Percentiles rank a stretch among this genome's conserved stretches.
phyloP scores from a whole-genome alignment of 257 asterid genomes.

The Perilla frutescens region DNA sequence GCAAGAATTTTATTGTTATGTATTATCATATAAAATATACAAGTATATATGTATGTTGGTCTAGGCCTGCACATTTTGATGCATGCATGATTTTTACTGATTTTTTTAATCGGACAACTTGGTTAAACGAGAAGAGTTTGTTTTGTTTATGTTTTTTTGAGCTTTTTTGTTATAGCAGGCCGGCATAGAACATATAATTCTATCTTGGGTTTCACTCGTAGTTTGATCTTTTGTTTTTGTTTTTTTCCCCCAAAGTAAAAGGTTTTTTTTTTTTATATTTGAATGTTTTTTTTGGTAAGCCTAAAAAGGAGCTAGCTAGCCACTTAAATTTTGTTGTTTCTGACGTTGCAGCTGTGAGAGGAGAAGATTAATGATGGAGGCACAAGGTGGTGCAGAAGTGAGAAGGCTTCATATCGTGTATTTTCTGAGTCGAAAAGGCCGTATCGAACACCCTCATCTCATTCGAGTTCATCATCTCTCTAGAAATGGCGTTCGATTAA shows the following conservation, averaged over 20 bases:
- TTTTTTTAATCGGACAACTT: conserved; percentile 34
- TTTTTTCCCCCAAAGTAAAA: conserved; percentile 1
- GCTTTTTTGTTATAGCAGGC: conserved; percentile 51
- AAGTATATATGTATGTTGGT: conserved; percentile 21
- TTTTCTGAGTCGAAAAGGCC: conserved; percentile 79
- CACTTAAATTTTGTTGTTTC: conserved; percentile 29
- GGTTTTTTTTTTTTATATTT: too few species aligned
- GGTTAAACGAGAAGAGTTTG: conserved; percentile 43
- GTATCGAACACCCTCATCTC: conserved; percentile 88
- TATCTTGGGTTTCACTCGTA: conserved; percentile 48
- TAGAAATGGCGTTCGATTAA: conserved; percentile 70
- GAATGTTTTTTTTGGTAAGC: background rate
- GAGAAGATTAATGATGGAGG: conserved; percentile 80
- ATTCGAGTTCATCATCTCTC: conserved; percentile 77
- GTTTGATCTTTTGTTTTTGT: conserved; percentile 31
- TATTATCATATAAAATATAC: conserved; percentile 2
- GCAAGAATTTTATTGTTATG: conserved; percentile 35
- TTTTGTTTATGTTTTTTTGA: conserved; percentile 23
- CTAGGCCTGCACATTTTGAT: conserved; percentile 55
- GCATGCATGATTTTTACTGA: conserved; percentile 33
- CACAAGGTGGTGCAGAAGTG: conserved; percentile 65
- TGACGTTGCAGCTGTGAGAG: conserved; percentile 39
- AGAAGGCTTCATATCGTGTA: conserved; percentile 81
- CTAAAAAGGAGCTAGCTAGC: conserved; percentile 45
- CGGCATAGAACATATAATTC: conserved; percentile 60